These are phyloP conservation scores for Pseudocercospora pini-densiflorae DNA, from an alignment of 2,329 filamentous ascomycete genomes.

Conservation along the genomic window DNA sequence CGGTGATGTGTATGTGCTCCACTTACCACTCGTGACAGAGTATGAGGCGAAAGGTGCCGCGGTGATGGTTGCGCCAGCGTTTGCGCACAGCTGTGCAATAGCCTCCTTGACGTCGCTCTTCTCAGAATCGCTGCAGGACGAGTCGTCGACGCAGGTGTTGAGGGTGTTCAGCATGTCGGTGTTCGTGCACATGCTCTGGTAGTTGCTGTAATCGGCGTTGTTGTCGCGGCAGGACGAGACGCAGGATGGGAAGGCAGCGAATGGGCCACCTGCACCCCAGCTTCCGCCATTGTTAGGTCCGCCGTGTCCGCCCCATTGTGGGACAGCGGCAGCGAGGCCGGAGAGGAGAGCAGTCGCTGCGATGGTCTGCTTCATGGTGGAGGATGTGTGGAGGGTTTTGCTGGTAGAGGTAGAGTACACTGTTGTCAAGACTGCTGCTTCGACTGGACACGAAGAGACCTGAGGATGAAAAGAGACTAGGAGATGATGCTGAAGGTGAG, in stretches of 20 bases:
- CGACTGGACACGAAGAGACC: neutral
- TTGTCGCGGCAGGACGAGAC: conserved; percentile 21
- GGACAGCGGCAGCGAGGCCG: conserved; percentile 23
- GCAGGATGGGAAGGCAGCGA: conserved; percentile 25
- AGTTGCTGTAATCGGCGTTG: conserved; percentile 21
- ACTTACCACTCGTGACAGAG: conserved; percentile 33
- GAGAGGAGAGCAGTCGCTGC: conserved; percentile 20
- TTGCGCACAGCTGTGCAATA: conserved; percentile 36
- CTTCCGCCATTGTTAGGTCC: conserved; percentile 11
- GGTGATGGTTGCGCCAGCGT: conserved; percentile 33
- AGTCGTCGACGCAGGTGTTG: conserved; percentile 32
- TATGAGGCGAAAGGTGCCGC: conserved; percentile 32
- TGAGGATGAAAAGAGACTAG: neutral
- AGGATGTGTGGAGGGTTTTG: neutral
- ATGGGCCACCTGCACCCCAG: conserved; percentile 18
- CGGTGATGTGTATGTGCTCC: conserved; percentile 11
- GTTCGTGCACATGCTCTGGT: conserved; percentile 29
- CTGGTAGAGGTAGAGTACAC: neutral
- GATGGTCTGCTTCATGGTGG: conserved; percentile 23
- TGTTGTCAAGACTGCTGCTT: neutral
- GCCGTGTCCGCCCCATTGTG: conserved; percentile 17
- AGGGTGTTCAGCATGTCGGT: conserved; percentile 25
- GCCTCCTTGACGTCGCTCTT: conserved; percentile 33
- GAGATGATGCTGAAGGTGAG: neutral
- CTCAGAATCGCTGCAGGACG: conserved; percentile 30